A percentile compares a stretch with the other conserved stretches of the same genome.
Conservation (phyloP, 345 rosid species). For the Salix udensis region DNA sequence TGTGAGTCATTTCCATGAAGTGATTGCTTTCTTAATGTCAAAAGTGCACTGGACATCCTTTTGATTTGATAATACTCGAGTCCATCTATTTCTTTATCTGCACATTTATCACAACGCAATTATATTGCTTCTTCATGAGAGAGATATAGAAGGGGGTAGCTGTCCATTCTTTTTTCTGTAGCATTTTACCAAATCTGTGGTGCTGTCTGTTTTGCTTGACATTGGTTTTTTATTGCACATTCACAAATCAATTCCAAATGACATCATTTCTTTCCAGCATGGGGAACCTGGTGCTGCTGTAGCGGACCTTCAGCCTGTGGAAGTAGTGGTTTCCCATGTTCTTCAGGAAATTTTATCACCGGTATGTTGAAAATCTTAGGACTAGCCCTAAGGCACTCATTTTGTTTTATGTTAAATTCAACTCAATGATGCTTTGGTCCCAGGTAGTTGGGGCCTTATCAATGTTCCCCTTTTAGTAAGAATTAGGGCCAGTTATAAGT, state of each 20-base stretch:
- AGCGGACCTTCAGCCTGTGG: constrained; percentile 81
- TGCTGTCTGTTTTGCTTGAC: neutral
- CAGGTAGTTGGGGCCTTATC: neutral
- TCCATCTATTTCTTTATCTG: neutral
- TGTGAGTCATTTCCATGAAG: constrained; percentile 46
- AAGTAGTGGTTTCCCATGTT: constrained; percentile 78
- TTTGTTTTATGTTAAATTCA: neutral
- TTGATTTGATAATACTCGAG: neutral
- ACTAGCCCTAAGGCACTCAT: neutral
- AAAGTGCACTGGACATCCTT: neutral
- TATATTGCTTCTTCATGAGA: neutral
- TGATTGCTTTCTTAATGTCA: neutral
- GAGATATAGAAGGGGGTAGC: neutral
- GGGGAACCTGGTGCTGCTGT: constrained; percentile 96
- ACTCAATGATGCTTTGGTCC: neutral
- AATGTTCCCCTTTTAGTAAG: neutral
- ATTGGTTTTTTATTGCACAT: neutral
- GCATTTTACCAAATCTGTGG: neutral
- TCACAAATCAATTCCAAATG: constrained; percentile 8
- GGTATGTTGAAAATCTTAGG: constrained; percentile 42
- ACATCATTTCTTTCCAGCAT: constrained; percentile 46
- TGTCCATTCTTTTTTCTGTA: neutral
- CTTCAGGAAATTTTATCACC: constrained; percentile 72
- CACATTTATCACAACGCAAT: neutral
- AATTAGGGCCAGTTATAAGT: neutral